Evolutionary conservation across 176 grass and related monocot species (phyloP).

Genomic region (Ensete ventricosum): DNA sequence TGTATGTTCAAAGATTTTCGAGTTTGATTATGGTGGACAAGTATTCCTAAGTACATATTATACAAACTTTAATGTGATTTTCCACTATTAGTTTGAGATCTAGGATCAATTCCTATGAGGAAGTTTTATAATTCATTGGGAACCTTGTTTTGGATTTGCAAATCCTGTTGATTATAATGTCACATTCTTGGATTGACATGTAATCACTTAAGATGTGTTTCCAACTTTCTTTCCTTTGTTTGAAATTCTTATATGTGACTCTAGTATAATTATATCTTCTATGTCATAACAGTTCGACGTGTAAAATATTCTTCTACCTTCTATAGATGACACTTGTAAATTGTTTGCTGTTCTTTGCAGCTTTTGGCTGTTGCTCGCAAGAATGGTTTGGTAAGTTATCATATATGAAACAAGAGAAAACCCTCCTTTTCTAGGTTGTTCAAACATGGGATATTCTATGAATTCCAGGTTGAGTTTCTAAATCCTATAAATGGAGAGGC

Average conservation of each 20-base stretch:
- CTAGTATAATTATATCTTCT: not conserved
- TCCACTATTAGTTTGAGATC: not conserved
- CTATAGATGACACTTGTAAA: not conserved
- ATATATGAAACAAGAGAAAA: not conserved
- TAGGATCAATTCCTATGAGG: not conserved
- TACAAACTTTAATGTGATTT: not conserved
- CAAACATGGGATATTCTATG: slow-evolving; percentile 16
- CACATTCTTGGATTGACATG: not conserved
- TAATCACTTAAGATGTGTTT: not conserved
- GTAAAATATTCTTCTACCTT: slow-evolving; percentile 6
- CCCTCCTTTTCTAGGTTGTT: not conserved
- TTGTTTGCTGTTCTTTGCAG: slow-evolving; percentile 29
- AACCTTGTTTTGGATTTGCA: not conserved
- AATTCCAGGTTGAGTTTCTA: slow-evolving; percentile 66
- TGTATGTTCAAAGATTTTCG: not conserved
- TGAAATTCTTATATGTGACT: not conserved
- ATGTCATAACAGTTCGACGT: not conserved
- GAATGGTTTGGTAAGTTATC: slow-evolving; percentile 57
- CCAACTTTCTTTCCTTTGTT: not conserved
- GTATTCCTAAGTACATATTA: not conserved
- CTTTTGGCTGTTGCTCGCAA: slow-evolving; percentile 74
- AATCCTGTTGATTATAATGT: not conserved
- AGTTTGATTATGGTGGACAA: not conserved
- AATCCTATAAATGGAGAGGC: slow-evolving; percentile 65
- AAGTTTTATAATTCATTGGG: not conserved